Evolutionary conservation across 1,139 yeast species (phyloP).

Genomic region (Yamadazyma mexicana): DNA sequence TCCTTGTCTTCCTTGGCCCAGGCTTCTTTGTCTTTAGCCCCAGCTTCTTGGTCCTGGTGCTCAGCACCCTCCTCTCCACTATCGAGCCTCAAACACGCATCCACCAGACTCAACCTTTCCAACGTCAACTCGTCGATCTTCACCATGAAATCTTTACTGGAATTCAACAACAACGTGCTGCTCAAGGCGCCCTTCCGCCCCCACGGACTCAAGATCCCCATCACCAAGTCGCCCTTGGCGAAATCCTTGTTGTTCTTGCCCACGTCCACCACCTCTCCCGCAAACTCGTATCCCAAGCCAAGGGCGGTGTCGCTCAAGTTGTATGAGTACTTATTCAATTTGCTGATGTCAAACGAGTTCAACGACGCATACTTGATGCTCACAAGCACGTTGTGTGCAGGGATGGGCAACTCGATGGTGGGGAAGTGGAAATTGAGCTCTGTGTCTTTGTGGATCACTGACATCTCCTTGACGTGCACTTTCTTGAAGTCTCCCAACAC

Average conservation of each 20-base stretch:
- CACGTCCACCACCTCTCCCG: constrained; percentile 34
- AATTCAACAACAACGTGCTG: constrained; percentile 34
- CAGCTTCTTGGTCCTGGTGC: no score
- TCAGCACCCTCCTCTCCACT: no score
- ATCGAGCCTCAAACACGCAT: constrained; percentile 13
- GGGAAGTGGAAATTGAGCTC: constrained; percentile 46
- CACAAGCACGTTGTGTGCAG: constrained; percentile 32
- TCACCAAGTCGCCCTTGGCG: constrained; percentile 35
- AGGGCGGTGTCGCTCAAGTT: constrained; percentile 40
- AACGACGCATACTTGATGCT: constrained; percentile 39
- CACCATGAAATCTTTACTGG: constrained; percentile 32
- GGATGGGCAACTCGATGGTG: constrained; percentile 35
- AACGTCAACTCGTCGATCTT: constrained; percentile 27
- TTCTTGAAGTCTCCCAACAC: constrained; percentile 30
- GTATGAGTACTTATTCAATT: constrained; percentile 35
- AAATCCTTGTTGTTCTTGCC: constrained; percentile 29
- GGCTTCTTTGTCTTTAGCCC: not conserved
- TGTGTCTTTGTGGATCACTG: constrained; percentile 43
- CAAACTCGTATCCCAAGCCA: constrained; percentile 46
- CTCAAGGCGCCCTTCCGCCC: constrained; percentile 40
- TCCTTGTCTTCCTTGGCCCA: not conserved
- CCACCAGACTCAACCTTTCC: constrained; percentile 20
- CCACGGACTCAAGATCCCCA: constrained; percentile 37
- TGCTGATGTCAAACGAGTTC: constrained; percentile 40
- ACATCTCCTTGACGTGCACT: constrained; percentile 41